Conservation (phyloP, 345 rosid species). For the Tarenaya hassleriana region DNA sequence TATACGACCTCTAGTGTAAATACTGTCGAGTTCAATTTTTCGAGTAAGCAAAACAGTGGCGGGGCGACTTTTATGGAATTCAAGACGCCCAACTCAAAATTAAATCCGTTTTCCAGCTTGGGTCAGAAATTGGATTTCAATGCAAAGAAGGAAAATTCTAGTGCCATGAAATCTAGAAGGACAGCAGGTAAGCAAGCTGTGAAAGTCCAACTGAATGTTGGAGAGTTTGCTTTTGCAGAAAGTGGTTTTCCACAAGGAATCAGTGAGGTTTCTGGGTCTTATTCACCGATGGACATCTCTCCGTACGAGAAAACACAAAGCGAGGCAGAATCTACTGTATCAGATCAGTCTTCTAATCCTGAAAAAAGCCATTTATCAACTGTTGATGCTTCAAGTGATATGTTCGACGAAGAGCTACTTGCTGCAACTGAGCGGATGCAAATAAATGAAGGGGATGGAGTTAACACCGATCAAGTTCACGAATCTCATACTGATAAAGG, state of each 20-base stretch:
- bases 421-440: constrained; percentile 58
- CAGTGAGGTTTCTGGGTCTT: constrained; percentile 52
- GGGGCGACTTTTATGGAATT: constrained; percentile 43
- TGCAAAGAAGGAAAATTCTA: constrained; percentile 47
- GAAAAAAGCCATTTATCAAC: constrained; percentile 28
- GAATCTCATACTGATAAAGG: constrained; percentile 27
- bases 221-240: constrained; percentile 46
- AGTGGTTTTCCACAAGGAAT: constrained; percentile 34
- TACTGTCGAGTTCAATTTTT: constrained; percentile 29
- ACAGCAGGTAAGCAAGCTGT: constrained; percentile 55
- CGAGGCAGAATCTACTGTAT: constrained; percentile 52
- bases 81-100: constrained; percentile 43
- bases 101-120: constrained; percentile 37
- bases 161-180: constrained; percentile 41
- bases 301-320: constrained; percentile 48
- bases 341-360: constrained; percentile 47
- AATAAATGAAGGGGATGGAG: constrained; percentile 43
- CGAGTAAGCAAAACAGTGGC: constrained; percentile 29
- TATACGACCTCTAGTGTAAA: constrained; percentile 27
- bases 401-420: constrained; percentile 51
- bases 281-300: constrained; percentile 85
- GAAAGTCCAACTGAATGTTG: constrained; percentile 42
- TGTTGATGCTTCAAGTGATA: constrained; percentile 32
- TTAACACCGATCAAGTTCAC: constrained; percentile 30
- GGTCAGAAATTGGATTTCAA: constrained; percentile 47